phyloP scores from a whole-genome alignment of 257 asterid species.

The Scutellaria galericulata region DNA sequence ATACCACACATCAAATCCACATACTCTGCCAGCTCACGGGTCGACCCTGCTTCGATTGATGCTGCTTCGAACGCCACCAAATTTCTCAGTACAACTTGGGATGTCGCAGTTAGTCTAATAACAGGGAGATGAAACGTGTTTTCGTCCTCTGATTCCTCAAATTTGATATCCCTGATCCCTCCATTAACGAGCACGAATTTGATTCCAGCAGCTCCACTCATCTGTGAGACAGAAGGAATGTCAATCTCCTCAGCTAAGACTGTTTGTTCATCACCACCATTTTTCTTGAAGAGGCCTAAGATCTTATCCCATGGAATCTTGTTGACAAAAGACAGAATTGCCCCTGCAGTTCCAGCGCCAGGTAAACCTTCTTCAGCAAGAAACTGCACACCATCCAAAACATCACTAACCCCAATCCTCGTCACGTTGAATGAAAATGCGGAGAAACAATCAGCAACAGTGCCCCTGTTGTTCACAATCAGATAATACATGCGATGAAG shows the following conservation, averaged over 20 bases:
- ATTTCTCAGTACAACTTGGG: constrained; percentile 56
- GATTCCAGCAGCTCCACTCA: constrained; percentile 32
- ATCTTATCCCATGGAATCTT: constrained; percentile 31
- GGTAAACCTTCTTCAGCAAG: constrained; percentile 12
- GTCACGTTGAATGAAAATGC: background rate
- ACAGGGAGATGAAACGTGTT: constrained; percentile 48
- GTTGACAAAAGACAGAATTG: constrained; percentile 26
- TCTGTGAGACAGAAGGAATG: constrained; percentile 45
- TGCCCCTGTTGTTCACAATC: too few species aligned
- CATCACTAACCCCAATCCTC: background rate
- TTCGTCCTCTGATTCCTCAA: constrained; percentile 18
- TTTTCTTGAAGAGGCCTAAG: constrained; percentile 2
- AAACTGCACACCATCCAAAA: background rate
- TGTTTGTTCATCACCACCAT: background rate
- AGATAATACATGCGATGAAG: constrained; percentile 6
- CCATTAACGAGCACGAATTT: constrained; percentile 30
- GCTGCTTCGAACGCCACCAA: constrained; percentile 62
- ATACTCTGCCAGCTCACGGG: constrained; percentile 49
- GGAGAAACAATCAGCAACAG: too few species aligned
- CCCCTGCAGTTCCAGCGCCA: constrained; percentile 26
- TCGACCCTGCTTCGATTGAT: constrained; percentile 36
- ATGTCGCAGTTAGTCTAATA: constrained; percentile 41
- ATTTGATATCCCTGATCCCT: constrained; percentile 46
- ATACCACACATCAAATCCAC: constrained; percentile 64
- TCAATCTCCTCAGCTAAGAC: constrained; percentile 35